phyloP scores from a whole-genome alignment of 164 flowering plant genomes.

The Houttuynia cordata region DNA sequence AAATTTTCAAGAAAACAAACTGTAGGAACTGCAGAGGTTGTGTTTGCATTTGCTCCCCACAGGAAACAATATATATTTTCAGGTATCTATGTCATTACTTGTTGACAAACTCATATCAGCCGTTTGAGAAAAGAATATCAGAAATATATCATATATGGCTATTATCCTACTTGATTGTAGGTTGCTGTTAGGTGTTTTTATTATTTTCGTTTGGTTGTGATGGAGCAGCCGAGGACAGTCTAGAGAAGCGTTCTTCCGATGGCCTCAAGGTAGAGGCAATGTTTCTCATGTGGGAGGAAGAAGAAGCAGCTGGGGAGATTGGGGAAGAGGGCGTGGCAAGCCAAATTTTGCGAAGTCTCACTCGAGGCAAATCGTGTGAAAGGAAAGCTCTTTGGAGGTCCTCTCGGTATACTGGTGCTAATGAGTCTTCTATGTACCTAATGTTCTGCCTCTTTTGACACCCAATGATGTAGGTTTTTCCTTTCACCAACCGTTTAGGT shows the following conservation, averaged over 20 bases:
- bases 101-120: background rate
- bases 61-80: background rate
- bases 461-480: too few relatives aligned
- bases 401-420: too few relatives aligned
- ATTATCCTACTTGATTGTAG: too few relatives aligned
- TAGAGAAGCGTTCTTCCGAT: slow-evolving; percentile 9
- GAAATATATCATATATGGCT: too few relatives aligned
- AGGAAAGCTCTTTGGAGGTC: too few relatives aligned
- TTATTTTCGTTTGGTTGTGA: background rate
- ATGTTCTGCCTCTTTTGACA: too few relatives aligned
- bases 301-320: slow-evolving; percentile 15
- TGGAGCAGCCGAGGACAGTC: slow-evolving; percentile 6
- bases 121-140: too few relatives aligned
- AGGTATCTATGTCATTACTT: background rate
- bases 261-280: slow-evolving; percentile 7
- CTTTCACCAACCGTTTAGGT: too few relatives aligned
- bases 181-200: background rate
- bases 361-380: too few relatives aligned
- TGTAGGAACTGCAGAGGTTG: slow-evolving; percentile 84
- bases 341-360: slow-evolving; percentile 37
- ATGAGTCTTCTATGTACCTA: too few relatives aligned
- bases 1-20: slow-evolving; percentile 16
- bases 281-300: slow-evolving; percentile 11
- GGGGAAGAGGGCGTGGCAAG: slow-evolving; percentile 36
- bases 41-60: slow-evolving; percentile 25